Evolutionary conservation across 139 green algal genomes (phyloP), one percentile per base, ranked within the genome.

Genomic region (Chlorella ohadii): DNA sequence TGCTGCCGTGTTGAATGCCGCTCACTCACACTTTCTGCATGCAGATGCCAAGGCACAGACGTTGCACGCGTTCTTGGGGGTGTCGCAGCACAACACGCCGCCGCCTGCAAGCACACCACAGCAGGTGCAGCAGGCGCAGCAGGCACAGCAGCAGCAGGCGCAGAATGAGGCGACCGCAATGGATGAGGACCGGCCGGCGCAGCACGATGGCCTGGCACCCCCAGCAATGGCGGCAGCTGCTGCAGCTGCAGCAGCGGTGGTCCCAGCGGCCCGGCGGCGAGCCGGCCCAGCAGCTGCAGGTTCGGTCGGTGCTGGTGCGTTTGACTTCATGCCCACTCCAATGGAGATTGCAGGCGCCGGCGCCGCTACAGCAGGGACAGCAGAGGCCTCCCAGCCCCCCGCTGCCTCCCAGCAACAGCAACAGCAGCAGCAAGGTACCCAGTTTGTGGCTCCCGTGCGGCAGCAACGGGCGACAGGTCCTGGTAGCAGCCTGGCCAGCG

Each of bases 51-150:
- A 68, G 72, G 57, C 88, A 0, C 89, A 92, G 59, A 95, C 90
- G 12, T 76, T 98, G 31, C 91, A 98, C 20, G 84, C 86, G 22
- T 98, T 96, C 72, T 34, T 94, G 36, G 67, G 70, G 85, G 56
- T 75, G 39, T 72, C n/a, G 4, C 41, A 79, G 81, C 71, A 78
- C 74, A 73, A 31, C 3, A 61, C 22, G 51, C 44, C 13, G 36
- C 44, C 23, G 61, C 41, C 22, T 55, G 44, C 44, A 9, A 51
- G 44, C 9, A 51, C 44, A 51, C 7, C 44, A 51, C 44, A 51
- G 44, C 27, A 12, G 27, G 65, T 57, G 74, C 68, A 73, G 51
- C 41, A 61, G 38, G 20, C 51, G 23, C n/a, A 12, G 38, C 38
- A 71, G 23, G 38, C 72, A 13, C 47, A 70, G 78, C 27, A 47